Base-by-base conservation (phyloP, 1,284 basidiomycete species). In the Trichosporon asahii region DNA sequence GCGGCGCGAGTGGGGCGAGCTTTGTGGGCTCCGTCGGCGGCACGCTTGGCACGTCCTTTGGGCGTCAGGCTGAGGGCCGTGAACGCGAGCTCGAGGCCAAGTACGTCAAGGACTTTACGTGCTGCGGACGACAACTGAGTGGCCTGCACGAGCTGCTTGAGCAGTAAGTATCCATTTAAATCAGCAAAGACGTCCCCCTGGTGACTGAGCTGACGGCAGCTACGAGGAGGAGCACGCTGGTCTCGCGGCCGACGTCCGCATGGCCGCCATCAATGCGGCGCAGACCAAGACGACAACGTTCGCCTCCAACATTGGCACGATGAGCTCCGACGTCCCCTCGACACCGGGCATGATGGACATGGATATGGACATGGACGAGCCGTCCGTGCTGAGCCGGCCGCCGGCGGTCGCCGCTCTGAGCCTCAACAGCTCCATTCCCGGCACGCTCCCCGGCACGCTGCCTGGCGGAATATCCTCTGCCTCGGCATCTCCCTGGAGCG, bases 331-430 rank as follows among this genome's bases (percentile, higher is more conserved):
- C 57, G 82, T 78, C 0, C 84, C 84, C 0, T 77, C 78, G 0
- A 80, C 83, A 2, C 84, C 84, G 0, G 84, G 83, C 3, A 83
- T 85, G 82, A 83, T 84, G 82, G 83, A 84, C 70, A 82, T 84
- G 68, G 75, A 76, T 53, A 76, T 78, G 53, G 82, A 83, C 70
- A 83, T 83, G 80, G 83, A 84, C 68, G 84, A 84, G 33, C 73
- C 75, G 9, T 35, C 72, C 9, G 69, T 69, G 11, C 61, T 68
- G 53, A 64, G 74, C 23, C 73, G 72, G 29, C 74, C 73, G 63
- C 57, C 72, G 3, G 66, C 70, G 12, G 68, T 65, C 8, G 55
- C 70, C 1, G 68, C 65, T 18, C 68, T 70, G 40, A 57, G 65
- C 14, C 64, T 73, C 27, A 61, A 61, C 57, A 27, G 57, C 27